These are phyloP conservation scores for Saturnispora dispora DNA, from an alignment of 805 yeast genomes.

Conservation along the genomic window DNA sequence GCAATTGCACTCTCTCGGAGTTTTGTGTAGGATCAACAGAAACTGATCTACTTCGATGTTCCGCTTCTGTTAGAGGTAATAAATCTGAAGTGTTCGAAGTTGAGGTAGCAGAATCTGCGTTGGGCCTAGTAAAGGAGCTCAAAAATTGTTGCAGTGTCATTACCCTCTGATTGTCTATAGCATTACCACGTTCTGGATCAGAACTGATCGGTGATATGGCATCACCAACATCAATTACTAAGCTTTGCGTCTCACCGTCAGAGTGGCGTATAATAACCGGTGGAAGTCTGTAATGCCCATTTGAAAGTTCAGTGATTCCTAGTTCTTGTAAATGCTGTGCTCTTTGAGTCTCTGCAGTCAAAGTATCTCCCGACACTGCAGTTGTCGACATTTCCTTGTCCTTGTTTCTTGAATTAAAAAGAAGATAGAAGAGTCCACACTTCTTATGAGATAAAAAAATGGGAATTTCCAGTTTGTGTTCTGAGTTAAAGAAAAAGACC, in stretches of 20 bases:
- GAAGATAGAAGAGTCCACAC: not conserved
- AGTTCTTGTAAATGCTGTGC: slow-evolving; percentile 1
- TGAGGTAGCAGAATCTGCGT: not conserved
- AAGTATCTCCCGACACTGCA: not conserved
- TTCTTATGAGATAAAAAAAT: not conserved
- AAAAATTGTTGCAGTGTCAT: slow-evolving; percentile 6
- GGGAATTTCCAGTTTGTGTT: not conserved
- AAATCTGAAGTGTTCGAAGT: not conserved
- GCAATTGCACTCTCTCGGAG: too few relatives aligned
- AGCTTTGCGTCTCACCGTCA: slow-evolving; percentile 23
- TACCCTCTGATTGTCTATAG: slow-evolving; percentile 2
- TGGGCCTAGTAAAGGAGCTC: not conserved
- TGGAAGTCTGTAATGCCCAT: slow-evolving; percentile 24
- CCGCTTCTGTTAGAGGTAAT: not conserved
- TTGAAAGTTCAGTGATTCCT: slow-evolving; percentile 13
- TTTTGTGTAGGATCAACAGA: not conserved
- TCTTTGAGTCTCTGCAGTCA: not conserved
- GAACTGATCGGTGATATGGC: not conserved
- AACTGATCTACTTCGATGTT: not conserved
- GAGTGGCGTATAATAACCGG: slow-evolving; percentile 25
- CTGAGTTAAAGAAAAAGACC: not conserved
- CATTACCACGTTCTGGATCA: not conserved
- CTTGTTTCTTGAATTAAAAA: not conserved
- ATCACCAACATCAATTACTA: slow-evolving; percentile 27
- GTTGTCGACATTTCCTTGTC: not conserved